Evolutionary conservation across 2,329 filamentous ascomycete genomes (phyloP).

Genomic region (Arthrobotrys iridis): DNA sequence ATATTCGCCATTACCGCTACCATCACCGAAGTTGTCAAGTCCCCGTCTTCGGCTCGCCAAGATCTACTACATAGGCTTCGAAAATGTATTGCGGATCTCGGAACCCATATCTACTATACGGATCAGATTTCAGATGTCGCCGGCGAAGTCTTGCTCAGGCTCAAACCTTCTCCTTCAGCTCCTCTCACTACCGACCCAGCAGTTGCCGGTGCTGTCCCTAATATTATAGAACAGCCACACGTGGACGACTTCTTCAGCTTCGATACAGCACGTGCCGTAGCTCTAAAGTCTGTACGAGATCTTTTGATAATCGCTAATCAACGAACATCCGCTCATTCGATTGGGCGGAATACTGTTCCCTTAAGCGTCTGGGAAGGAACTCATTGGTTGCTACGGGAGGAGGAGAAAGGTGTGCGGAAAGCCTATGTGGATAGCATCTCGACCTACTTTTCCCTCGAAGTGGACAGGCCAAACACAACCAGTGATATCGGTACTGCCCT

Average conservation of each 20-base stretch:
- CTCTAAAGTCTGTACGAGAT: constrained; percentile 80
- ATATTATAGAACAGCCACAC: constrained; percentile 66
- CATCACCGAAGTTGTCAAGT: constrained; percentile 51
- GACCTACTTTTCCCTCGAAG: constrained; percentile 76
- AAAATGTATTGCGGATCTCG: constrained; percentile 85
- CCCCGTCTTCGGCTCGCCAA: constrained; percentile 66
- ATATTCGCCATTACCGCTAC: constrained; percentile 43
- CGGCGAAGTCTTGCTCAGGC: constrained; percentile 76
- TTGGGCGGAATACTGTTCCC: constrained; percentile 78
- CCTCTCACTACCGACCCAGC: constrained; percentile 65
- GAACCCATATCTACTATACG: constrained; percentile 94
- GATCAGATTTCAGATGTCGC: constrained; percentile 98
- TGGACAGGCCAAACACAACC: constrained; percentile 71
- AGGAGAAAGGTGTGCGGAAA: constrained; percentile 78
- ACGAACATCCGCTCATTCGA: constrained; percentile 68
- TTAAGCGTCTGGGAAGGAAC: constrained; percentile 95
- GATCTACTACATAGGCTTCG: constrained; percentile 77
- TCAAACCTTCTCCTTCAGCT: constrained; percentile 72
- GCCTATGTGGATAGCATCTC: constrained; percentile 85
- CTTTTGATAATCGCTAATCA: constrained; percentile 84
- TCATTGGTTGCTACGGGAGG: constrained; percentile 87
- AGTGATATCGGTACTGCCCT: constrained; percentile 68
- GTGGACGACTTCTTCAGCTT: constrained; percentile 72
- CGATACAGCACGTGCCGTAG: constrained; percentile 70
- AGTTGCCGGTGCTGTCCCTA: constrained; percentile 65